Base-by-base conservation (phyloP, 768 basidiomycete genomes). In the Hemileccinum impolitum region DNA sequence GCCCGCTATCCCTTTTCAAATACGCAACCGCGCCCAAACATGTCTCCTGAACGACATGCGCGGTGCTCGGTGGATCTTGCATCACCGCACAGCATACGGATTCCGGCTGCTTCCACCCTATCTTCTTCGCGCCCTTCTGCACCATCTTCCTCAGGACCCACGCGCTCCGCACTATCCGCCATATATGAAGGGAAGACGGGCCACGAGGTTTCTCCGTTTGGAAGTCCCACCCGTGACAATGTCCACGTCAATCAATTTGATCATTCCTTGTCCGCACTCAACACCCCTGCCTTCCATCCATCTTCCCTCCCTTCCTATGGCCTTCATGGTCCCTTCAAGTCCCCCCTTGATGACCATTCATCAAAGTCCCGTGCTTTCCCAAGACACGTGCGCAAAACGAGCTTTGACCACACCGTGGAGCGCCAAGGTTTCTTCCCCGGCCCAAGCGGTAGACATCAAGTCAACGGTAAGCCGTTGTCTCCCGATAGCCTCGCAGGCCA, bases 391-490 rank as follows among this genome's bases (percentile, higher is more conserved):
- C 81, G 93, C 53, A 96, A 96, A 75, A 91, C 93, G 39, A 93
- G 90, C 68, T 95, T 94, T 66, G 93, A 96, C 67, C 93, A 94
- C 69, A 94, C 93, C 4, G 85, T 94, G 35, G 77, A 79, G 32
- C 80, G 79, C 55, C 82, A 85, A 52, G 80, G 77, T 32, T 76
- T 84, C 47, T 71, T 82, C 50, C 61, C 72, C 26, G 80, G 78
- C 36, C 68, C 81, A 42, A 77, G 77, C 57, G 85, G 85, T 48
- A 76, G 88, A 42, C 88, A 91, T 70, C 87, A 90, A 65, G 83
- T 89, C 54, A 87, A 90, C 63, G 86, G 87, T 31, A 85, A 84
- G 63, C 82, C 89, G 34, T 66, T 82, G 54, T 74, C 79, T 37
- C 78, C 82, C 48, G 85, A 85, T 56, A 79, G 76, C 64, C 63